Evolutionary conservation across 768 basidiomycete genomes (phyloP).

Genomic region (Paxillus involutus): DNA sequence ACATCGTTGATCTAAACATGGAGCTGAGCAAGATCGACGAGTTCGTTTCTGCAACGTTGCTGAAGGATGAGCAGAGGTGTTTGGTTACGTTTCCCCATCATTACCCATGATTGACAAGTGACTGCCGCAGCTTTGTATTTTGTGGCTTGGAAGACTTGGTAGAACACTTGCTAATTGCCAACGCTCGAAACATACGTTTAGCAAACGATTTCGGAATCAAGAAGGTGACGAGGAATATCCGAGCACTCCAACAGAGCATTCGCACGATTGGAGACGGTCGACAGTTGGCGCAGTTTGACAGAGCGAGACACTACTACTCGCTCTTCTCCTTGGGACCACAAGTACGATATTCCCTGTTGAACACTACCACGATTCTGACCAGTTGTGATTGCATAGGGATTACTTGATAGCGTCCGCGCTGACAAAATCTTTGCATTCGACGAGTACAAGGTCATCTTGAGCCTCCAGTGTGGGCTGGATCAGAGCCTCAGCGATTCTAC

Average conservation of each 20-base stretch:
- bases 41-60: constrained; percentile 58
- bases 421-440: constrained; percentile 78
- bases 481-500: constrained; percentile 52
- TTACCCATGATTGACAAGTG: background rate
- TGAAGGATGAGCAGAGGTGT: constrained; percentile 69
- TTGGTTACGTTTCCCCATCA: constrained; percentile 19
- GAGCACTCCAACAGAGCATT: constrained; percentile 89
- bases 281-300: constrained; percentile 67
- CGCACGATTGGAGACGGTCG: constrained; percentile 68
- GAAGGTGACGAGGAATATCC: constrained; percentile 86
- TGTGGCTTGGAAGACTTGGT: constrained; percentile 82
- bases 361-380: background rate
- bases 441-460: constrained; percentile 90
- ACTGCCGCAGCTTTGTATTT: constrained; percentile 73
- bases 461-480: constrained; percentile 85
- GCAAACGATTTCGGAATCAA: constrained; percentile 77
- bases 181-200: constrained; percentile 66
- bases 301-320: constrained; percentile 78
- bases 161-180: constrained; percentile 77
- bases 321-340: constrained; percentile 74
- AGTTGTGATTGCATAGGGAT: constrained; percentile 47
- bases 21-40: constrained; percentile 80
- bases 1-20: constrained; percentile 81
- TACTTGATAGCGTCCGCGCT: constrained; percentile 70
- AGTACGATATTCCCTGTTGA: constrained; percentile 41